A percentile compares a stretch with the other conserved stretches of the same genome.
phyloP scores from a whole-genome alignment of 768 basidiomycete species.

The Neoboletus subvelutipes region DNA sequence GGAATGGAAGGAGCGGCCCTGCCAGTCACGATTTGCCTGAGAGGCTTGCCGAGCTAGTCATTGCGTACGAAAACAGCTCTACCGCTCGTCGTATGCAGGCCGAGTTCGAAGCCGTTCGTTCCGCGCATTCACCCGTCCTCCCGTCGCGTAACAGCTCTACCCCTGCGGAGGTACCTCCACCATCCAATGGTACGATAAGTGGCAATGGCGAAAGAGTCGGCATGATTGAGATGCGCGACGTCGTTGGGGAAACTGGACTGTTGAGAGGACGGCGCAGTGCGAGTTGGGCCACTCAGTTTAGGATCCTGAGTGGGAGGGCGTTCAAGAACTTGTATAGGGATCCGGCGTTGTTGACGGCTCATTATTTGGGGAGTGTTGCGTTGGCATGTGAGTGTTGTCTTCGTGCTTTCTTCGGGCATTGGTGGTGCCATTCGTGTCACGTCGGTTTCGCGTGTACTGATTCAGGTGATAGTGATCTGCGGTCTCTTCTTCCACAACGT shows the following conservation, averaged over 20 bases:
- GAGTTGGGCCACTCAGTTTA: slow-evolving; percentile 86
- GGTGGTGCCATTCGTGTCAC: neutral
- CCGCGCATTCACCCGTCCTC: slow-evolving; percentile 5
- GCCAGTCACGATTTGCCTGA: slow-evolving; percentile 45
- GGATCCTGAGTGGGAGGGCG: slow-evolving; percentile 90
- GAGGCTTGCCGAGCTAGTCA: slow-evolving; percentile 69
- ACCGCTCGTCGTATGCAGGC: slow-evolving; percentile 59
- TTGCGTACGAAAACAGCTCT: slow-evolving; percentile 65
- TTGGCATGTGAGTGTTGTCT: slow-evolving; percentile 67
- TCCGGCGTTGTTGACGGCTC: slow-evolving; percentile 85
- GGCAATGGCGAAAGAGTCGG: slow-evolving; percentile 29
- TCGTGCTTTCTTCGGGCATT: neutral
- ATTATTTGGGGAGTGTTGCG: slow-evolving; percentile 82
- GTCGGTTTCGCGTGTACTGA: neutral
- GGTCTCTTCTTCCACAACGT: slow-evolving; percentile 92
- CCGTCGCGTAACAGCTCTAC: neutral
- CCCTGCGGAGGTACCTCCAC: slow-evolving; percentile 4
- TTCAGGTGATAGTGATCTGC: slow-evolving; percentile 62
- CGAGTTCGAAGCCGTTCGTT: slow-evolving; percentile 54
- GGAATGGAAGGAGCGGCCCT: slow-evolving; percentile 29
- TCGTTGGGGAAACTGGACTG: slow-evolving; percentile 63
- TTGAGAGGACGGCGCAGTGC: slow-evolving; percentile 78
- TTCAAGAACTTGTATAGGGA: slow-evolving; percentile 99
- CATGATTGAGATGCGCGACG: slow-evolving; percentile 57
- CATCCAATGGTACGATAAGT: slow-evolving; percentile 28